A percentile compares a stretch with the other conserved stretches of the same genome.
Evolutionary conservation across 495 filamentous ascomycete genomes (phyloP).

Genomic region (Usnea hakonensis): DNA sequence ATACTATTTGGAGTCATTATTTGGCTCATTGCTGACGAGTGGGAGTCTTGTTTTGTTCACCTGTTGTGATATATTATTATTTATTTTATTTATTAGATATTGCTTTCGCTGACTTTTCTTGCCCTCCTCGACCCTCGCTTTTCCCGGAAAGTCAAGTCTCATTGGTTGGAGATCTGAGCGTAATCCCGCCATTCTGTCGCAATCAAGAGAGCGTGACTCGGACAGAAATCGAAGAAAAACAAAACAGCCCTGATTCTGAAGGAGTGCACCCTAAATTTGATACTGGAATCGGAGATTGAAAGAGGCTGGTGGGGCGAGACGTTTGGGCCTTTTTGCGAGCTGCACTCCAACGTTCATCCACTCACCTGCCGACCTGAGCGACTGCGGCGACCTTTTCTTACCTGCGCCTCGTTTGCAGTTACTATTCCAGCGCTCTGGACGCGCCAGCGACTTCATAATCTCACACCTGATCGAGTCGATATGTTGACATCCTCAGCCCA

Average conservation of each 20-base stretch:
- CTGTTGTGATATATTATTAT: neutral
- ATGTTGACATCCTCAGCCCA: constrained; percentile 11
- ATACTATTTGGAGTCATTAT: neutral
- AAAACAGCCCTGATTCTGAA: neutral
- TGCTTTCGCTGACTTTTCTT: neutral
- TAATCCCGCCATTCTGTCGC: constrained; percentile 13
- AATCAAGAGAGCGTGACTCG: constrained; percentile 7
- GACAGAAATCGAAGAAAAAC: neutral
- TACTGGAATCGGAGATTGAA: neutral
- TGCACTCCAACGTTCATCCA: neutral
- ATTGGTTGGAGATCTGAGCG: neutral
- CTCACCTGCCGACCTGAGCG: neutral
- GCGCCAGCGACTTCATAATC: constrained; percentile 12
- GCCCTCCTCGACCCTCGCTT: neutral
- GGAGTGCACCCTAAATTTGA: no score
- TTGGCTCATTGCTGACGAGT: neutral
- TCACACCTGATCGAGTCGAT: constrained; percentile 5
- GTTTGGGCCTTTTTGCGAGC: neutral
- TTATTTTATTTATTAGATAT: neutral
- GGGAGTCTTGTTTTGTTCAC: neutral
- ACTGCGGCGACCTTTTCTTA: constrained; percentile 13
- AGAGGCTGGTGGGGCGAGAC: constrained; percentile 6
- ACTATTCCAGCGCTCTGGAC: constrained; percentile 5
- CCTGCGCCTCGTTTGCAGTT: constrained; percentile 16
- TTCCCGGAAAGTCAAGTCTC: neutral